Evolutionary conservation across 2,329 filamentous ascomycete genomes (phyloP).

Genomic region (Trichophyton benhamiae): DNA sequence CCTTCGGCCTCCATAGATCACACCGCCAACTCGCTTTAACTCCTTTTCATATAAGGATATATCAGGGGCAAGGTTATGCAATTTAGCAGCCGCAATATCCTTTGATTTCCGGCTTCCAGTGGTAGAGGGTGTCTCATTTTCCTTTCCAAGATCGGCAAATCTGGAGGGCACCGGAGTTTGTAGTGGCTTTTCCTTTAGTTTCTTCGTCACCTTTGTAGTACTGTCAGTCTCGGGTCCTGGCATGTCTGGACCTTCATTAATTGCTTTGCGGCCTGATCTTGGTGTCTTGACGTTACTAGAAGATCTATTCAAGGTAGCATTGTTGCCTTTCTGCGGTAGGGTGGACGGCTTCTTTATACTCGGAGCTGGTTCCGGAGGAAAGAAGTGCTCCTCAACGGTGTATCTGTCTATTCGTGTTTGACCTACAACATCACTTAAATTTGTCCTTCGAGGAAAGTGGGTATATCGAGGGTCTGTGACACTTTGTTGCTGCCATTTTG

Average conservation of each 20-base stretch:
- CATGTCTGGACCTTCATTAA: constrained; percentile 7
- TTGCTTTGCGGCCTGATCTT: constrained; percentile 10
- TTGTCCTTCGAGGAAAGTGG: constrained; percentile 78
- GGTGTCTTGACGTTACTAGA: constrained; percentile 7
- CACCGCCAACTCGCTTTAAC: constrained; percentile 63
- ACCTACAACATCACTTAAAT: constrained; percentile 83
- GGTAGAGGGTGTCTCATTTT: constrained; percentile 69
- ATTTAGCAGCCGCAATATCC: constrained; percentile 60
- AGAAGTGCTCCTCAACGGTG: constrained; percentile 59
- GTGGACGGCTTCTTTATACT: constrained; percentile 13
- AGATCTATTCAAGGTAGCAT: constrained; percentile 10
- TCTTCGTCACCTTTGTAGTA: constrained; percentile 16
- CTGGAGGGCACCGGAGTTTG: constrained; percentile 44
- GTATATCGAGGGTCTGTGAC: constrained; percentile 65
- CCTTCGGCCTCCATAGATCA: constrained; percentile 46
- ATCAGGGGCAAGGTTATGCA: constrained; percentile 69
- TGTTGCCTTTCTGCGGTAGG: constrained; percentile 28
- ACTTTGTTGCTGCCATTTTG: constrained; percentile 65
- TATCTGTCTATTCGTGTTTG: constrained; percentile 70
- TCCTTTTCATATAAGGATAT: constrained; percentile 89
- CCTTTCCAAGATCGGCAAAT: constrained; percentile 52
- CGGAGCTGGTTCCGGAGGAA: constrained; percentile 25
- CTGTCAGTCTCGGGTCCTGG: constrained; percentile 12
- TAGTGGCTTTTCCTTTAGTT: constrained; percentile 22
- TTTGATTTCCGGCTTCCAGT: constrained; percentile 79